Conservation (phyloP, 352 stramenopile genomes). For the Phytophthora tentaculata region DNA sequence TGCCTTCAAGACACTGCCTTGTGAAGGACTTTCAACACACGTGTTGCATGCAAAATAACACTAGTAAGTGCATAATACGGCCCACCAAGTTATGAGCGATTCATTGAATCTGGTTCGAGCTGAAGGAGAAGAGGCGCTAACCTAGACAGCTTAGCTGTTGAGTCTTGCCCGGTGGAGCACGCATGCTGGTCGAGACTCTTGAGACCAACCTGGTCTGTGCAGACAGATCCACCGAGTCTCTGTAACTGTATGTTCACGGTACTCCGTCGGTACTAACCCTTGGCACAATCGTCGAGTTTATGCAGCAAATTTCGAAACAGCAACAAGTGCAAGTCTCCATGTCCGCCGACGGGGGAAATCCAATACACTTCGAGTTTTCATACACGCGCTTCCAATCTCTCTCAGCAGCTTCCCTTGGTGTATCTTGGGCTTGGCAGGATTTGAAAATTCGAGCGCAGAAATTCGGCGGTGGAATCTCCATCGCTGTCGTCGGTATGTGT, state of each 20-base stretch:
- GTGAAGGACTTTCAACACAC: conserved; percentile 3
- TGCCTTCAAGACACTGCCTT: too few species aligned
- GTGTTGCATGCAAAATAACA: too few species aligned
- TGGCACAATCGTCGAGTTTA: conserved; percentile 22
- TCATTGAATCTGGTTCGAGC: conserved; percentile 24
- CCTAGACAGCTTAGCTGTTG: conserved; percentile 14
- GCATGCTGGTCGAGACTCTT: conserved; percentile 20
- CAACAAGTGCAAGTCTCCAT: conserved; percentile 15
- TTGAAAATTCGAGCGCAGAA: conserved; percentile 20
- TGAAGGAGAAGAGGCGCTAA: conserved; percentile 20
- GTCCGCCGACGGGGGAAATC: background rate
- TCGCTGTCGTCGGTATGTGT: conserved; percentile 6
- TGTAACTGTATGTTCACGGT: background rate
- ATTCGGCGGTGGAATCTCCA: conserved; percentile 9
- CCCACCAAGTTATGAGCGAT: too few species aligned
- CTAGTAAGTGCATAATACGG: too few species aligned
- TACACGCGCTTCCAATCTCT: conserved; percentile 17
- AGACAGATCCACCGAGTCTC: background rate
- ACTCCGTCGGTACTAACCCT: conserved; percentile 5
- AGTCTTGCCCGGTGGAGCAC: conserved; percentile 19
- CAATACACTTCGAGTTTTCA: conserved; percentile 20
- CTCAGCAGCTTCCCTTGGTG: conserved; percentile 2
- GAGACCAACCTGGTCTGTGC: background rate
- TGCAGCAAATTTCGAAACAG: conserved; percentile 29
- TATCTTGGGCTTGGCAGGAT: conserved; percentile 30